Conservation (phyloP, 441 rosid species). For the Corymbia citriodora region DNA sequence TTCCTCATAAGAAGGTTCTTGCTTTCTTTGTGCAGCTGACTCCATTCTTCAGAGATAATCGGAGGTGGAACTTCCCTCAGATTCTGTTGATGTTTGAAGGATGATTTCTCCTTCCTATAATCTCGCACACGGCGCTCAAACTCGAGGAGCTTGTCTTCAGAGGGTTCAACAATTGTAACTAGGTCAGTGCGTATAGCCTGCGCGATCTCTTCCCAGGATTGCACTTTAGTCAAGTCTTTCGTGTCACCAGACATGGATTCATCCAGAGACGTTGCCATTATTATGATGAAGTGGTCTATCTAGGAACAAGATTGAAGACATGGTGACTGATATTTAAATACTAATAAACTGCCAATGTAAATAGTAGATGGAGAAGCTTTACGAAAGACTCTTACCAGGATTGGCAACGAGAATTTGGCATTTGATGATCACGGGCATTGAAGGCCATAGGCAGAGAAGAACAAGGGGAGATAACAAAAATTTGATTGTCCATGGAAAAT, state of each 20-base stretch:
- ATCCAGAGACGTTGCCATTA: fast-evolving
- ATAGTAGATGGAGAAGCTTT: neutral
- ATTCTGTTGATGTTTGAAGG: fast-evolving
- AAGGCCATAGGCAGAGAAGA: neutral
- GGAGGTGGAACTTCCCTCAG: neutral
- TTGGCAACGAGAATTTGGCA: neutral
- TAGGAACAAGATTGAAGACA: fast-evolving
- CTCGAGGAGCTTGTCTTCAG: fast-evolving
- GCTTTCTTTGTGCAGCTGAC: neutral
- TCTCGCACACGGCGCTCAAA: neutral
- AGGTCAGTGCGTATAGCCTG: fast-evolving
- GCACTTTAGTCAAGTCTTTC: fast-evolving
- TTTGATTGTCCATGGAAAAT: neutral
- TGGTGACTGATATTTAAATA: fast-evolving
- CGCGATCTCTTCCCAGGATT: fast-evolving
- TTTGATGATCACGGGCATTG: neutral
- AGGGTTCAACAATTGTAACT: fast-evolving
- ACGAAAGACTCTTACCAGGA: neutral
- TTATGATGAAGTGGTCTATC: neutral
- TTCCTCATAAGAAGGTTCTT: neutral
- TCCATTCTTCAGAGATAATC: neutral
- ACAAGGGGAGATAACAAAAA: no score
- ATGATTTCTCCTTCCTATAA: fast-evolving
- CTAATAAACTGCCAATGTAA: neutral
- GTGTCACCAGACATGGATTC: neutral